These are phyloP conservation scores for Diplodia scrobiculata DNA, from an alignment of 2,329 filamentous ascomycete species.

Conservation along the genomic window DNA sequence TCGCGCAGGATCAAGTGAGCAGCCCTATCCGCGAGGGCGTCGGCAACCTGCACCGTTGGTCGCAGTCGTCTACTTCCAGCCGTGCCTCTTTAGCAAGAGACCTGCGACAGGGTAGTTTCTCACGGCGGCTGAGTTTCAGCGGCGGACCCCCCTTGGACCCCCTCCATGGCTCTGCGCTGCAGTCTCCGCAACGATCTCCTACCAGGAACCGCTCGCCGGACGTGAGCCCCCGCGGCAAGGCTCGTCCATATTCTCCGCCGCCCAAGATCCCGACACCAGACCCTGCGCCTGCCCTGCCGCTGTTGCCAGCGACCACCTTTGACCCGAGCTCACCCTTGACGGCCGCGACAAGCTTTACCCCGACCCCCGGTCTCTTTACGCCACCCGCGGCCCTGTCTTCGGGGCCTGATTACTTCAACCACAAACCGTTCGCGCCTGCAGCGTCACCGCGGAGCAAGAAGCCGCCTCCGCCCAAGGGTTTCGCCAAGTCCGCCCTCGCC, in stretches of 20 bases:
- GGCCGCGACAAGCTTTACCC: slow-evolving; percentile 30
- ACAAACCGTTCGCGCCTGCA: slow-evolving; percentile 33
- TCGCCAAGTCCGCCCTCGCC: slow-evolving; percentile 41
- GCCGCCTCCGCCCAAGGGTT: slow-evolving; percentile 15
- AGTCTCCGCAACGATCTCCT: slow-evolving; percentile 40
- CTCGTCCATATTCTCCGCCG: slow-evolving; percentile 40
- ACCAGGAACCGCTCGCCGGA: slow-evolving; percentile 42
- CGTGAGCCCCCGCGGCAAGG: slow-evolving; percentile 43
- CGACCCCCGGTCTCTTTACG: slow-evolving; percentile 36
- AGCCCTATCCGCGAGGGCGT: slow-evolving; percentile 49
- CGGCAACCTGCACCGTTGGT: slow-evolving; percentile 60
- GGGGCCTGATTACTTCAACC: slow-evolving; percentile 46
- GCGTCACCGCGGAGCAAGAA: slow-evolving; percentile 37
- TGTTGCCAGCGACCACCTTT: slow-evolving; percentile 44
- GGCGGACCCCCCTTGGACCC: slow-evolving; percentile 42
- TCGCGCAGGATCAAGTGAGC: slow-evolving; percentile 43
- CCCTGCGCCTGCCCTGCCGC: slow-evolving; percentile 39
- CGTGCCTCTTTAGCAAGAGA: slow-evolving; percentile 41
- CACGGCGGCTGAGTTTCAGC: slow-evolving; percentile 45
- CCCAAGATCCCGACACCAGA: slow-evolving; percentile 40
- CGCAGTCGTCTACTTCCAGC: slow-evolving; percentile 59
- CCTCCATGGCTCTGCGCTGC: slow-evolving; percentile 42
- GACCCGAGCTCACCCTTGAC: slow-evolving; percentile 43
- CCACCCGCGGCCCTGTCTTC: slow-evolving; percentile 36
- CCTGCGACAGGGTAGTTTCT: slow-evolving; percentile 38